Evolutionary conservation across 108 stramenopile species (phyloP), one percentile per base, ranked within the genome.

Genomic region (Fragilariopsis cylindrus): DNA sequence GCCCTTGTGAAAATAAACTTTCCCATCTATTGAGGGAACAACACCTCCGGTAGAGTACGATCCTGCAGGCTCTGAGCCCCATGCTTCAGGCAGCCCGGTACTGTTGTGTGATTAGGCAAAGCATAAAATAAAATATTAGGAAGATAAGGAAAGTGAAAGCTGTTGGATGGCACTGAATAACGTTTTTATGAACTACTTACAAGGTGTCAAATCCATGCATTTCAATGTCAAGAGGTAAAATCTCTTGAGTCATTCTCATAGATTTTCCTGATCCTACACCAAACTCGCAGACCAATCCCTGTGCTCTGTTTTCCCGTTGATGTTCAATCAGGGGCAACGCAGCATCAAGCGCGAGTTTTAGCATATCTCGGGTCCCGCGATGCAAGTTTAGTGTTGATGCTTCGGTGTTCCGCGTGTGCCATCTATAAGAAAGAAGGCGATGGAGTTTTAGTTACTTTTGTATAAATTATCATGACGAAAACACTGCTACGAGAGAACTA

Each of bases 171-270:
- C 2, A 30, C 30, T 30, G 42, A 41, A 43, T 1, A 63, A 45
- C 43, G 30, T 30, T 30, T 30, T 30, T 1, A 30, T 30, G 2
- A 30, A 30, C 42, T 45, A 63, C 62, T 6, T 63, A 63, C 62
- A 96, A 96, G 4, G 94, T 96, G 76, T 96, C 94, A 84, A 96
- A 96, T 40, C 94, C 92, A 73, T 95, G 88, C 52, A 92, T 82
- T 18, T 69, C 69, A 52, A 78, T 79, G 64, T 88, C 83, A 44
- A 92, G 60, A 0, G 94, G 92, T 15, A 96, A 56, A 58, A 96
- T 79, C 71, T 96, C 94, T 67, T 92, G 90, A 4, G 88, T 87
- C 89, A 96, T 90, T 39, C 94, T 80, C 30, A 91, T 66, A 55
- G 82, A 84, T 9, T 92, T 82, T 11, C 94, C 94, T 41, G 81